Evolutionary conservation across 495 filamentous ascomycete species (phyloP), one percentile per base, ranked within the genome.

Genomic region (Daldinia decipiens): DNA sequence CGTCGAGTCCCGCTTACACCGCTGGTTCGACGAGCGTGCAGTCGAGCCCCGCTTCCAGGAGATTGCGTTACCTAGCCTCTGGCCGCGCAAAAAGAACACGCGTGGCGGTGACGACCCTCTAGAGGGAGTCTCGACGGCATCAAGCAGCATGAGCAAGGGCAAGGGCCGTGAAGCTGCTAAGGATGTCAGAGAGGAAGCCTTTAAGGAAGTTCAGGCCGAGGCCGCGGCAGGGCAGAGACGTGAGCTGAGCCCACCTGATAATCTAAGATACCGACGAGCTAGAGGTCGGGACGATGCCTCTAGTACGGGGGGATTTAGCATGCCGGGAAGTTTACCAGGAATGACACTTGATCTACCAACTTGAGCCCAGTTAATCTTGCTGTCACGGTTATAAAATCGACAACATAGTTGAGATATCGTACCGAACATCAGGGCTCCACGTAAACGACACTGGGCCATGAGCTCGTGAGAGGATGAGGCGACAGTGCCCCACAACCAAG

Each of bases 31-130:
- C 77, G 95, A 98, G 75, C 88, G 95, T 32, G 93, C 92, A 60
- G 95, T 99, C 2, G 95, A 98, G 80, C 95, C 95, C 9, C 86
- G 93, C 26, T 97, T 99, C 67, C 95, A 99, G 76, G 93, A 98
- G 59, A 95, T 99, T 39, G 93, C 92, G 7, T 81, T 99, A 27
- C 95, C 95, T 6, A 95, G 92, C 76, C 81, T 99, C 60, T 99
- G 95, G 95, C 95, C 96, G 8, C 82, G 96, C 55, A 98, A 92
- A 80, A 86, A 86, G 80, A 94, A 92, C 73, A 93, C 92, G 15
- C 81, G 92, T 15, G 92, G 88, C 39, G 86, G 85, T 5, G 87
- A 87, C 9, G 85, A 84, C 12, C 70, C 77, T 4, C 78, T 78
- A 0, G 85, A 82, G 36, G 80, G 78, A 17, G 79, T 76, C 4